Evolutionary conservation across 2,329 filamentous ascomycete species (phyloP).

Genomic region (Rosellinia necatrix): DNA sequence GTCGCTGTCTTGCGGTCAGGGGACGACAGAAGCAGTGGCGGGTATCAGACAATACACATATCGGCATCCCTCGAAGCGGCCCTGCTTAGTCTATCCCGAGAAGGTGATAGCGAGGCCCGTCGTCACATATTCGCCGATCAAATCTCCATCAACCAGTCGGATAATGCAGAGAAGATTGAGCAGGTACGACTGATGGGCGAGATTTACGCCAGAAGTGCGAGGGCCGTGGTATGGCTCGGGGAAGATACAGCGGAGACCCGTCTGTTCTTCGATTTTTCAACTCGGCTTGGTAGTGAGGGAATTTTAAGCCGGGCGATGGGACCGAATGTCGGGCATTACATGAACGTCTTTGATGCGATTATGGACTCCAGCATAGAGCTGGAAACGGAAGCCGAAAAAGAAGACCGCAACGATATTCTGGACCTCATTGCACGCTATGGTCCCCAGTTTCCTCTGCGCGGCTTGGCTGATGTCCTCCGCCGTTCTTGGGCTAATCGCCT

Average conservation of each 20-base stretch:
- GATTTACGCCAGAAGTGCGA: conserved; percentile 20
- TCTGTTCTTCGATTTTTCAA: conserved; percentile 17
- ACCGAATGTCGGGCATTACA: conserved; percentile 30
- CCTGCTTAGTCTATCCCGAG: conserved; percentile 31
- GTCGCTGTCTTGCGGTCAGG: conserved; percentile 30
- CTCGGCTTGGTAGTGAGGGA: conserved; percentile 16
- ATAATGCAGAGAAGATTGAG: conserved; percentile 23
- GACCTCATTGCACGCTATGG: conserved; percentile 32
- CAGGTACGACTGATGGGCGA: conserved; percentile 32
- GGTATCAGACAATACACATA: conserved; percentile 30
- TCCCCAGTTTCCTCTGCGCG: conserved; percentile 34
- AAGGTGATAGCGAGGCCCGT: conserved; percentile 11
- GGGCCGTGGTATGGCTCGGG: conserved; percentile 27
- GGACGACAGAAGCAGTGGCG: conserved; percentile 18
- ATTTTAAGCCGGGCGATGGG: conserved; percentile 31
- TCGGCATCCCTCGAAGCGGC: conserved; percentile 40
- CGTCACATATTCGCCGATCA: conserved; percentile 30
- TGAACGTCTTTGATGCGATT: conserved; percentile 39
- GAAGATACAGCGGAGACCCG: conserved; percentile 7
- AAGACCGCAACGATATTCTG: conserved; percentile 39
- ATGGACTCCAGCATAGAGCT: conserved; percentile 34
- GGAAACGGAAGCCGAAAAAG: conserved; percentile 13
- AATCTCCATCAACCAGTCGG: conserved; percentile 33
- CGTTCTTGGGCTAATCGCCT: conserved; percentile 41
- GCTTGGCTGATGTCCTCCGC: conserved; percentile 36